Evolutionary conservation across 2,329 filamentous ascomycete species (phyloP).

Genomic region (Daldinia sp.): DNA sequence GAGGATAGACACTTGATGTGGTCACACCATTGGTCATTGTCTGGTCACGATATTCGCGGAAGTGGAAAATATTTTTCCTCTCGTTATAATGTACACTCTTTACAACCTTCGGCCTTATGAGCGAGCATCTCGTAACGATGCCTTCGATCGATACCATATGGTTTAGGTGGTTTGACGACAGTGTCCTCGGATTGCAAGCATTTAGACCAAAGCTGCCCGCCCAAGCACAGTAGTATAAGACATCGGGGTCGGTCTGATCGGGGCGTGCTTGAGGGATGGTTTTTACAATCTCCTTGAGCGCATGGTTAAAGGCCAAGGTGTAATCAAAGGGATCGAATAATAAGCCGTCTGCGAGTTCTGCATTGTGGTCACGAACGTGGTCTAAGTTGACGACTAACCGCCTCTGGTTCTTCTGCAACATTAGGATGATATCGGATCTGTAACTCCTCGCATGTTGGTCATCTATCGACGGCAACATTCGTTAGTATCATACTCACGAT

Average conservation of each 20-base stretch:
- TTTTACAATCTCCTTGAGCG: conserved; percentile 88
- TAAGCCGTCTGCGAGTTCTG: conserved; percentile 81
- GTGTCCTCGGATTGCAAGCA: conserved; percentile 91
- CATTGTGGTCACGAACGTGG: conserved; percentile 88
- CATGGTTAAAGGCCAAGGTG: conserved; percentile 86
- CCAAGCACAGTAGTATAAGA: conserved; percentile 96
- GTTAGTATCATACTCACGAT: conserved; percentile 15
- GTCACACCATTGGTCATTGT: conserved; percentile 95
- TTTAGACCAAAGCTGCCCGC: conserved; percentile 95
- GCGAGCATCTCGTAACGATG: conserved; percentile 94
- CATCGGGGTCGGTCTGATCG: conserved; percentile 81
- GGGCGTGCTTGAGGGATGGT: conserved; percentile 81
- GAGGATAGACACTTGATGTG: conserved; percentile 92
- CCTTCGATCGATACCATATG: conserved; percentile 97
- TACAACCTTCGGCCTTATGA: conserved; percentile 96
- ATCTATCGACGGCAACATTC: conserved; percentile 52
- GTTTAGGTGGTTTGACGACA: conserved; percentile 91
- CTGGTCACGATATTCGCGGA: conserved; percentile 92
- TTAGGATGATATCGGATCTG: conserved; percentile 85
- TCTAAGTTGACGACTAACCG: conserved; percentile 83
- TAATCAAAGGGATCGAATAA: conserved; percentile 91
- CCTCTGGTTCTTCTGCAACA: conserved; percentile 76
- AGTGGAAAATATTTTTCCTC: conserved; percentile 85
- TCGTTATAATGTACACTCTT: conserved; percentile 98
- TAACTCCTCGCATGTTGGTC: conserved; percentile 76